These are phyloP conservation scores for Clarireedia homoeocarpa DNA, from an alignment of 2,329 filamentous ascomycete genomes.

Conservation along the genomic window DNA sequence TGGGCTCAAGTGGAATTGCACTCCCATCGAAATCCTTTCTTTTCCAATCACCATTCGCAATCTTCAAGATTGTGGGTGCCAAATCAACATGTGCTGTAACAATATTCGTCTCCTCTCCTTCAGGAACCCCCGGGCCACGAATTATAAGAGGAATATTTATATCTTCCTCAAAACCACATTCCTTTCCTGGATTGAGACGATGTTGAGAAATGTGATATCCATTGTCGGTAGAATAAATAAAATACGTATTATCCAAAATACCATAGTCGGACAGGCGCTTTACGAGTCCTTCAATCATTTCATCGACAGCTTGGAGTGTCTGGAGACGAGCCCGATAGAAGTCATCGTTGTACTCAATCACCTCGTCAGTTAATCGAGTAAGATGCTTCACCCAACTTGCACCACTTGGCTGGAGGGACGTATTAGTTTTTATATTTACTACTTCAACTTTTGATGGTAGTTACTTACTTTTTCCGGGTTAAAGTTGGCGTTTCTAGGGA, in stretches of 20 bases:
- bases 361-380: constrained; percentile 33
- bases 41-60: constrained; percentile 30
- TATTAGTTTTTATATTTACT: background rate
- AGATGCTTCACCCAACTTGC: constrained; percentile 42
- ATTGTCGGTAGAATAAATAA: constrained; percentile 52
- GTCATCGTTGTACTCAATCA: constrained; percentile 40
- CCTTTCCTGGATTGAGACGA: constrained; percentile 42
- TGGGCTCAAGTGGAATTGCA: constrained; percentile 32
- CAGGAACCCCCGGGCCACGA: constrained; percentile 47
- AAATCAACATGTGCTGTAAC: constrained; percentile 49
- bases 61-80: constrained; percentile 40
- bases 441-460: background rate
- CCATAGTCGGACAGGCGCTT: constrained; percentile 33
- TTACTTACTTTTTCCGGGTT: constrained; percentile 51
- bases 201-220: constrained; percentile 46
- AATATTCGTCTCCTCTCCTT: constrained; percentile 31
- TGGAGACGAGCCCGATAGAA: constrained; percentile 45
- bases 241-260: constrained; percentile 41
- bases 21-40: constrained; percentile 40
- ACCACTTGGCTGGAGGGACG: constrained; percentile 31
- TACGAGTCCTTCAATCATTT: constrained; percentile 43
- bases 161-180: constrained; percentile 43
- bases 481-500: constrained; percentile 57
- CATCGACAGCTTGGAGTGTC: constrained; percentile 46
- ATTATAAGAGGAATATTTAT: constrained; percentile 48